A percentile compares a stretch with the other conserved stretches of the same genome.
Conservation (phyloP, 306 rosid genomes). For the Prunus dulcis region DNA sequence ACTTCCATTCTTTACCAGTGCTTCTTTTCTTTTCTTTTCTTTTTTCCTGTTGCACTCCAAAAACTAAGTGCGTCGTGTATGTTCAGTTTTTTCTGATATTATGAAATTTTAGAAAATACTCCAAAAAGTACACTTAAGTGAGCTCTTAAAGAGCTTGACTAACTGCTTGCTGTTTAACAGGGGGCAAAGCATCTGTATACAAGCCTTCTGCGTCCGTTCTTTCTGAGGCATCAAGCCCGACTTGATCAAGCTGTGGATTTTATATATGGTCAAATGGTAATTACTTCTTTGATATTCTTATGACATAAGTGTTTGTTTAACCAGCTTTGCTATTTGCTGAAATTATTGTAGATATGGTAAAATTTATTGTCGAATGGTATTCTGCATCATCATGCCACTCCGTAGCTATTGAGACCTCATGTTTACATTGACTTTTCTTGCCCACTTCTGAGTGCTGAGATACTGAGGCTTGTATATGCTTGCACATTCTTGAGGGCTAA, state of each 20-base stretch:
- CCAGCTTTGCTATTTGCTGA: not conserved
- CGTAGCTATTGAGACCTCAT: slow-evolving; percentile 5
- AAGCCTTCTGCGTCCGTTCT: slow-evolving; percentile 49
- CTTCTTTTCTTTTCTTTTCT: not conserved
- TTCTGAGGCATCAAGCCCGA: slow-evolving; percentile 49
- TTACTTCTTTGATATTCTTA: slow-evolving; percentile 9
- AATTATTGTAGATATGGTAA: not conserved
- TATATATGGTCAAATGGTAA: slow-evolving; percentile 42
- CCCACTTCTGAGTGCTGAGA: not conserved
- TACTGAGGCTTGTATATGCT: not conserved
- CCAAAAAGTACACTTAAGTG: not conserved
- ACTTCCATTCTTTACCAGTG: not conserved
- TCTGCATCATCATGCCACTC: not conserved
- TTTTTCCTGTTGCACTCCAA: not conserved
- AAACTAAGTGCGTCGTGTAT: not conserved
- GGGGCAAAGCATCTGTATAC: slow-evolving; percentile 47
- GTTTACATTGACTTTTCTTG: not conserved
- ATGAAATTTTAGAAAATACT: not conserved
- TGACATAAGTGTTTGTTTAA: not conserved
- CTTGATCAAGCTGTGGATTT: slow-evolving; percentile 39
- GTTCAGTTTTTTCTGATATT: not conserved
- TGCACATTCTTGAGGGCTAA: not conserved
- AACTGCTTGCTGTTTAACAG: slow-evolving; percentile 29
- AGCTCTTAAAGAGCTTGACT: slow-evolving; percentile 3
- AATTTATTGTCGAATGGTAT: not conserved